Conservation (phyloP, 2,329 filamentous ascomycete species). For the Ceratocystis harringtonii region DNA sequence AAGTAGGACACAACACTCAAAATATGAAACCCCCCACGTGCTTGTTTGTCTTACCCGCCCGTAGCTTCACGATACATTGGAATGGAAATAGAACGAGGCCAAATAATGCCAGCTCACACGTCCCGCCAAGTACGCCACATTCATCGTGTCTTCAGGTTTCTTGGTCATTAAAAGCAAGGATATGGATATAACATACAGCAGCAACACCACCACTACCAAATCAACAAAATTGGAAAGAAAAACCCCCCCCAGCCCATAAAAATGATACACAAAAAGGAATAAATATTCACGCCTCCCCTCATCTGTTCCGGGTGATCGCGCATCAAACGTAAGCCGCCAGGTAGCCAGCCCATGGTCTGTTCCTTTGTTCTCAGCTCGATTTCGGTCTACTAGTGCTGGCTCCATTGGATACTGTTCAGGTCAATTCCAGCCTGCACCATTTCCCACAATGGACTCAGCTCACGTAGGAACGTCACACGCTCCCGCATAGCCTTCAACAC, state of each 20-base stretch:
- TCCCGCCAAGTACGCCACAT: too few species aligned
- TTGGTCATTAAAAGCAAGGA: neutral
- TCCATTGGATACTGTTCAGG: conserved; percentile 94
- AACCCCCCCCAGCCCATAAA: neutral
- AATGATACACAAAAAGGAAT: neutral
- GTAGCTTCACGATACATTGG: too few species aligned
- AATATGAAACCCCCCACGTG: too few species aligned
- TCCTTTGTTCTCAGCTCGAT: neutral
- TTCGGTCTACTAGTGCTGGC: conserved; percentile 55
- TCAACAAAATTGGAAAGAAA: neutral
- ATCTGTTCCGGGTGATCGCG: neutral
- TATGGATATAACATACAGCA: neutral
- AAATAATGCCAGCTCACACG: too few species aligned
- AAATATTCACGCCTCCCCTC: conserved; percentile 9
- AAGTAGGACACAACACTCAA: too few species aligned
- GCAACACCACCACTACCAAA: neutral
- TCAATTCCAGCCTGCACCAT: conserved; percentile 94
- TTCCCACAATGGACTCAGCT: conserved; percentile 94
- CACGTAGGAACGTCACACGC: conserved; percentile 80
- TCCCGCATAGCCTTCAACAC: conserved; percentile 87
- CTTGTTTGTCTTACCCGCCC: too few species aligned
- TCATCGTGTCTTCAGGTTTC: neutral
- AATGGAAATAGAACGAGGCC: too few species aligned
- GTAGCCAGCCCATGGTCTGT: conserved; percentile 1
- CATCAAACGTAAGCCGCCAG: conserved; percentile 5